phyloP scores from a whole-genome alignment of 2,329 filamentous ascomycete species.

The Penicillium sp. region DNA sequence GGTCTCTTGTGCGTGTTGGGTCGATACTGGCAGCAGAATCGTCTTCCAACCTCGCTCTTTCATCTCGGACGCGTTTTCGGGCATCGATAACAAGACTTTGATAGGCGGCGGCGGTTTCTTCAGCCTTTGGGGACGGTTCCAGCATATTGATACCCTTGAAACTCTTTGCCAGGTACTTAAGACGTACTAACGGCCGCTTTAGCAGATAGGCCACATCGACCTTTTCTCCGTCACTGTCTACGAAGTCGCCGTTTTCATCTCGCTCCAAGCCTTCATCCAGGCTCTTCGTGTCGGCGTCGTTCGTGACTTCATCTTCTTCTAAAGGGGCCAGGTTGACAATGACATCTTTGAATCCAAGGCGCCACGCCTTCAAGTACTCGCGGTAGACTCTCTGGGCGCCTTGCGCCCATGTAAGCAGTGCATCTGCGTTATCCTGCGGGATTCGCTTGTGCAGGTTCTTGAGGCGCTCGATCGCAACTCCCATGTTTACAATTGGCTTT shows the following conservation, averaged over 20 bases:
- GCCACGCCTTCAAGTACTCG: constrained; percentile 84
- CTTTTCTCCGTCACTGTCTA: constrained; percentile 75
- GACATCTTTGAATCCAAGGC: constrained; percentile 89
- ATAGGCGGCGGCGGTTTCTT: constrained; percentile 61
- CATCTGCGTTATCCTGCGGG: constrained; percentile 67
- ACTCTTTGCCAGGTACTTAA: constrained; percentile 84
- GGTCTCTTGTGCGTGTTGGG: constrained; percentile 72
- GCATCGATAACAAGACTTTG: constrained; percentile 73
- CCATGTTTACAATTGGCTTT: constrained; percentile 91
- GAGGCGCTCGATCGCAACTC: constrained; percentile 79
- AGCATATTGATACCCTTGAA: constrained; percentile 60
- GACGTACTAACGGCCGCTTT: constrained; percentile 79
- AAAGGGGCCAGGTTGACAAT: constrained; percentile 86
- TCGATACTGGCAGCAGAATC: constrained; percentile 84
- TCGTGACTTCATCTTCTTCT: constrained; percentile 57
- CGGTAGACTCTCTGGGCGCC: constrained; percentile 74
- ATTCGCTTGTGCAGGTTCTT: constrained; percentile 77
- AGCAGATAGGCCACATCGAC: constrained; percentile 93
- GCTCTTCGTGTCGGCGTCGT: constrained; percentile 46
- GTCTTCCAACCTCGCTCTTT: constrained; percentile 72
- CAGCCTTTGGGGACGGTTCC: constrained; percentile 51
- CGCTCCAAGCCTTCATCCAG: constrained; percentile 55
- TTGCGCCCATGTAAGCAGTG: constrained; percentile 77
- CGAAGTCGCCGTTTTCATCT: constrained; percentile 59
- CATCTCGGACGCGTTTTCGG: constrained; percentile 69